Evolutionary conservation across 768 basidiomycete species (phyloP), one percentile per base, ranked within the genome.

Genomic region (Mycena latifolia): DNA sequence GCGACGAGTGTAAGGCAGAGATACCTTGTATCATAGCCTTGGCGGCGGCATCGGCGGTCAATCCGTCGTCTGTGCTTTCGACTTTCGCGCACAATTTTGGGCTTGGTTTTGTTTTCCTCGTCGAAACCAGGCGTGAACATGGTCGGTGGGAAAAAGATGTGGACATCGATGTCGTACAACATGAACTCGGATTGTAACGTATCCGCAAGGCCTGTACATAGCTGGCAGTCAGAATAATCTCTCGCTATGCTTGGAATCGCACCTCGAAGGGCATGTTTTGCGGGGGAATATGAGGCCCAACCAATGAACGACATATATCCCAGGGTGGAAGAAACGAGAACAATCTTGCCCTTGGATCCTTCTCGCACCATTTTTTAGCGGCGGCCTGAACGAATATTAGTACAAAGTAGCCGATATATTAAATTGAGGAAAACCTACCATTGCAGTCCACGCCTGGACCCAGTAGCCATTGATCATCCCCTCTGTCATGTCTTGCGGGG

Each of bases 221-320:
- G 14, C 41, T 33, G 37, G 17, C 47, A 41, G 22, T 59, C 53
- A 56, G 28, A 18, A 11, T 54, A 43, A 10, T 45, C 20, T 6
- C 9, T 15, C 33, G 25, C 14, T 17, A 12, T 8, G 22, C 10
- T 20, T 14, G 29, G 20, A 66, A 78, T 46, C 66, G 12, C 69
- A 94, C 95, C 95, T 78, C 94, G 80, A 8, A 97, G 75, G 10
- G 96, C 96, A 71, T 92, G 91, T 74, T 97, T 97, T 12, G 88
- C 91, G 0, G 95, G 93, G 0, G 92, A 81, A 76, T 97, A 97
- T 1, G 88, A 86, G 2, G 90, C 82, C 71, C 89, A 97, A 0
- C 96, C 95, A 4, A 92, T 78, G 59, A 95, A 86, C 2, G 87
- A 85, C 81, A 94, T 89, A 71, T 89, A 89, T 1, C 89, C 92